Base-by-base conservation (phyloP, 108 stramenopile species). In the Nannochloropsis oceanica region DNA sequence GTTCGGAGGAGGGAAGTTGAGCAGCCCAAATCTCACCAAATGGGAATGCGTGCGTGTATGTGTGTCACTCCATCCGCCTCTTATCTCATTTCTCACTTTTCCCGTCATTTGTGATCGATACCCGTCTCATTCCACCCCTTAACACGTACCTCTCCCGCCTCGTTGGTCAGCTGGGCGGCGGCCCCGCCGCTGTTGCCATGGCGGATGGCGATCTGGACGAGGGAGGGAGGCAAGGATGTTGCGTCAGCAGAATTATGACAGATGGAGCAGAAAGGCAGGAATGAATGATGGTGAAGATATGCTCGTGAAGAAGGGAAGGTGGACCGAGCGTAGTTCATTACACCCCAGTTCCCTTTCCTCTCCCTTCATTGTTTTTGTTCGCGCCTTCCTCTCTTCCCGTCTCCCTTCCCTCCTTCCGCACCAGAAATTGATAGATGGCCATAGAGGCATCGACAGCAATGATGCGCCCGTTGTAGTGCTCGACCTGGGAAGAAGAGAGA, bases 371-470 rank as follows among this genome's bases (percentile, higher is more conserved):
- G 24, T 26, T 81, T 42, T 34, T 5, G 34, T 34, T 5, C 2
- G 34, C 34, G 34, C 34, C 2, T 34, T 34, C 34, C 34, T 34
- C 1, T 34, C 8, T 18, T 25, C 8, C 27, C 81, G 14, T 81
- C 25, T 34, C 25, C 14, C 26, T 3, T 27, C 12, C 34, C 34
- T 13, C 22, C 27, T 25, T n/a, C 5, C 80, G 43, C 42, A 90
- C 89, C 84, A 99, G 89, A 89, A 99, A 99, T 89, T 98, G 97
- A 90, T 99, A 99, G 88, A 99, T 97, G 34, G 95, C 92, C 98
- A 98, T 99, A 25, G 94, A 95, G 42, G 99, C 99, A 90, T 99
- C 99, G 85, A 99, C 94, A 59, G 97, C 99, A 25, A 99, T 92
- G 85, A 95, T 97, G 27, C 98, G 95, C 25, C 99, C 98, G 42